phyloP scores from a whole-genome alignment of 176 grass and related monocot genomes.

The Phoenix dactylifera region DNA sequence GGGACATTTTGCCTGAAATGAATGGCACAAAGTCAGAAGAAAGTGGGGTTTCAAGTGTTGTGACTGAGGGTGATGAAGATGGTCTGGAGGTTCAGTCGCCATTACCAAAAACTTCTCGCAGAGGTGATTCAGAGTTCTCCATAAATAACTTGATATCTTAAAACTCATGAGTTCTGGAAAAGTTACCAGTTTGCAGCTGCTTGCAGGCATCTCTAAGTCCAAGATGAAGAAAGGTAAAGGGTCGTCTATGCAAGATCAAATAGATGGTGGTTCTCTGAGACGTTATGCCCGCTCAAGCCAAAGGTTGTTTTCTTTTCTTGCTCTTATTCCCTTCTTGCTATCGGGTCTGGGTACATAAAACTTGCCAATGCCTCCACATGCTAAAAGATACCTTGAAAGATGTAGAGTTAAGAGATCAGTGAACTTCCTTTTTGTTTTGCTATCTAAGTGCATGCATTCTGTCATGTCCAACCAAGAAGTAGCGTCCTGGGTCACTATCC shows the following conservation, averaged over 20 bases:
- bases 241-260: background rate
- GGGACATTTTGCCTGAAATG: slow-evolving; percentile 25
- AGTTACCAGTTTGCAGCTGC: background rate
- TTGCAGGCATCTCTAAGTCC: background rate
- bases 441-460: too few relatives aligned
- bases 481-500: too few relatives aligned
- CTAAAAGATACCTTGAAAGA: too few relatives aligned
- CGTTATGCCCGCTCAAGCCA: background rate
- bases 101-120: slow-evolving; percentile 19
- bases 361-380: too few relatives aligned
- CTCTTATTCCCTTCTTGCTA: background rate
- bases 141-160: background rate
- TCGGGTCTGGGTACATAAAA: too few relatives aligned
- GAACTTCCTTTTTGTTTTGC: too few relatives aligned
- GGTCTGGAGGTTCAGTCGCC: slow-evolving; percentile 38
- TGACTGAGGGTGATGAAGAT: slow-evolving; percentile 28
- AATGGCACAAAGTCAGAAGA: slow-evolving; percentile 29
- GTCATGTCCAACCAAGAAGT: too few relatives aligned
- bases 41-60: slow-evolving; percentile 30
- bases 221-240: slow-evolving; percentile 2
- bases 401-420: too few relatives aligned
- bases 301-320: slow-evolving; percentile 4
- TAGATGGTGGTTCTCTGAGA: background rate
- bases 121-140: slow-evolving; percentile 31
- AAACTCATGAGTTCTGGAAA: background rate